Evolutionary conservation across 768 basidiomycete species (phyloP), one percentile per base, ranked within the genome.

Genomic region (Pilatotrama ljubarskyi): DNA sequence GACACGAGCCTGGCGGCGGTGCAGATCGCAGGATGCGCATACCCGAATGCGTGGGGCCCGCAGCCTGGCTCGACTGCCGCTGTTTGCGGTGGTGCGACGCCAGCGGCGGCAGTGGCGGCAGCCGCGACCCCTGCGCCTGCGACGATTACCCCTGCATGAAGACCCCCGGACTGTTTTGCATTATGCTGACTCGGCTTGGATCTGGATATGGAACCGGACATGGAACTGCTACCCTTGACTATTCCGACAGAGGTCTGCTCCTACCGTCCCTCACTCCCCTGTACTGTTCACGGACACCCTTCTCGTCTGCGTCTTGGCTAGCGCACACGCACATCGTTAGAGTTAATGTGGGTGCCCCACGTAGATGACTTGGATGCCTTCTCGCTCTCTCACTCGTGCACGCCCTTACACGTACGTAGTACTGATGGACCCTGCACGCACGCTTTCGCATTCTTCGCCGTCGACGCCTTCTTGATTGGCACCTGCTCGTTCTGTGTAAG

Each of bases 11-110:
- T 74, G 25, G 86, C 84, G 24, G 84, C 80, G 68, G 84, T 83
- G 17, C 77, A 82, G 24, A 78, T 90, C 46, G 72, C 77, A 49
- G 88, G 87, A 8, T 91, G 90, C 66, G 74, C 70, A 48, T 90
- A 90, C 68, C 87, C 84, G 18, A 73, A 84, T 65, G 77, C 84
- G 47, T 91, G 87, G 73, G 61, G 60, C 2, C 68, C 68, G 0
- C 58, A 58, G 32, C 36, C 26, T 24, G 61, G 46, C 40, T 53
- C 64, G 58, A 69, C 68, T 4, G 51, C 53, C 2, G 63, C 63
- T 51, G 55, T 69, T 17, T 69, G 68, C 51, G 65, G 62, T 6
- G 65, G 51, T 20, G 59, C 62, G n/a, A 57, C 61, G 17, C 38
- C 55, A 4, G 52, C 66, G 15, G 47, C 47, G 17, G 15, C 24